Evolutionary conservation across 2,329 filamentous ascomycete genomes (phyloP), one percentile per base, ranked within the genome.

Genomic region (Leptographium wingfieldii): DNA sequence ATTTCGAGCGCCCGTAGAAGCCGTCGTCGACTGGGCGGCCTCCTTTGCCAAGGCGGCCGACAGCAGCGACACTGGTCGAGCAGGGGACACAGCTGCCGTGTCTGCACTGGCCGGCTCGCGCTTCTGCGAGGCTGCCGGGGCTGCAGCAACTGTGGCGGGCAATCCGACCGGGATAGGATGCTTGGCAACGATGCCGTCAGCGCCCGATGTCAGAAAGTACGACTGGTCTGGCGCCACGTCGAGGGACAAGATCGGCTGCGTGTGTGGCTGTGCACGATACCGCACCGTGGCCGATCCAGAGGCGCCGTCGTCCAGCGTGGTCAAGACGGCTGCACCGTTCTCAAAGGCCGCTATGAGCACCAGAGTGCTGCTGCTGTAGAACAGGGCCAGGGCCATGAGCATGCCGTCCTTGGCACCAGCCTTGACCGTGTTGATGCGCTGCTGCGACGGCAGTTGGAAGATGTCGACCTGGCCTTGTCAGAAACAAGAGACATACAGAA

Each of bases 261-360:
- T 80, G 70, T 95, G 92, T 10, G 84, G 74, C 65, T 86, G 82
- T 19, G 80, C 77, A 22, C 78, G 76, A 70, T 95, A 95, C 3
- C 84, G 71, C 51, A 75, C 69, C 55, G 68, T 67, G 79, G 80
- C 82, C 19, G 69, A 68, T 22, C 69, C 66, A 70, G 64, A 49
- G 9, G 49, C 48, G 57, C 60, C 49, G 3, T 69, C 71, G 38
- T 72, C 70, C 49, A 84, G 80, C 35, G 79, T 73, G 64, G 86
- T 83, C 1, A 90, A 82, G 59, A 85, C 83, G 1, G 83, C 84
- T 58, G 86, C 80, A 1, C 94, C 94, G 67, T 89, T 90, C 73
- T 99, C 94, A 70, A 94, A 96, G 12, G 87, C 92, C 2, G 86
- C 84, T 11, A 88, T 73, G 7, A 96, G 81, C 1, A 92, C 73